Base-by-base conservation (phyloP, 768 basidiomycete species). In the Fibroporia radiculosa region DNA sequence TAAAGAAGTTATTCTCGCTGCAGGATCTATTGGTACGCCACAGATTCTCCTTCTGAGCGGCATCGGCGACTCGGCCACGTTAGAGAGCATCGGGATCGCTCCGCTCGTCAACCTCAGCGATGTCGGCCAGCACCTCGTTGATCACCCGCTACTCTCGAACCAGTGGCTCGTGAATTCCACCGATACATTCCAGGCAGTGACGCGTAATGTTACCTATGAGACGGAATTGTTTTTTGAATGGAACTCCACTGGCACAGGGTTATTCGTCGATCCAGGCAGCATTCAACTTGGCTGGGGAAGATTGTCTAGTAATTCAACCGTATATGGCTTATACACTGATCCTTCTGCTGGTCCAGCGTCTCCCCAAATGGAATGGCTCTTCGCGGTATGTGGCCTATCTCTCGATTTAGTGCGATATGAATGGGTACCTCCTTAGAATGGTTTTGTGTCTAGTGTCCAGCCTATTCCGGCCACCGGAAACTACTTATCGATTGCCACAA, bases 1-100 rank as follows among this genome's bases (percentile, higher is more conserved):
- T 3, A 50, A 52, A 19, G 55, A 61, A 29, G 52, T 60, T n/a
- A 54, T 62, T 32, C 37, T 58, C 6, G 44, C 48, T 19, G 51
- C 57, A 1, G 57, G 57, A 3, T 40, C 56, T 2, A 24, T 58
- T 10, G 39, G 45, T 27, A 44, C 53, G 0, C 53, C 54, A 1
- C 49, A 63, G 23, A 38, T 65, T 2, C 49, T 65, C 13, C 36
- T 59, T 33, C 52, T 60, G 23, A 60, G 59, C 5, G 63, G 63
- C 14, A 53, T 65, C 37, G 63, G 63, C 2, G 45, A 53, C n/a
- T n/a, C 39, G 5, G 16, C 31, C 5, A 27, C 48, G 12, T 56
- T 65, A 41, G 14, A 33, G 6, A 19, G 41, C 11, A 40, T 58
- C 22, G 54, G 52, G 4, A 55, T 65, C 37, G 12, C 27, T 6